Evolutionary conservation across 192 early-diverging fungal species (phyloP), one percentile per base, ranked within the genome.

Genomic region (Gonapodya sp.): DNA sequence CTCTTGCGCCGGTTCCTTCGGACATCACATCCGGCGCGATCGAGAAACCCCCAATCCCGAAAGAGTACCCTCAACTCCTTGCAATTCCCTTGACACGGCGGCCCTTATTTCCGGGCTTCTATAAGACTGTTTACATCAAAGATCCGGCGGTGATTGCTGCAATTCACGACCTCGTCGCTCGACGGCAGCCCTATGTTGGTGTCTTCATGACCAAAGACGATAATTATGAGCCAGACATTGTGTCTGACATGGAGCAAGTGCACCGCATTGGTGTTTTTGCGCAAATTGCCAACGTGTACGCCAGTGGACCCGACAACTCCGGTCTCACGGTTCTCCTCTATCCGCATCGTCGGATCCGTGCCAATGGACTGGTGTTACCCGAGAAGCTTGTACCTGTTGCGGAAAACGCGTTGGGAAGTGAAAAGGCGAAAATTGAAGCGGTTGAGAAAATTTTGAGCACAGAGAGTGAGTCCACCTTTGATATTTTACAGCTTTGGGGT

Each of bases 41-140:
- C 35, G 80, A 81, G 32, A 81, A 81, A 36, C n/a, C 73, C 79
- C 73, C 36, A 32, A 35, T 97, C 2, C 97, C 97, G 1, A 94
- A 96, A 36, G 91, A 93, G 73, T 98, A 97, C 83, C 94, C 97
- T 1, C 95, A 97, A 81, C 93, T 98, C 0, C 87, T 99, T 82
- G 95, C 96, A 31, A 88, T 99, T 35, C 97, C 97, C 0, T 93
- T 99, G 79, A 94, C 95, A 24, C 88, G 95, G 8, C 89, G 97
- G 32, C 96, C 96, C 30, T 86, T 99, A 31, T 99, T 99, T 81
- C 97, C 97, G 31, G 96, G 96, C 34, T 96, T 97, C 84, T 99
- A 97, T 89, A 99, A 99, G 87, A 95, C 96, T 1, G 93, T 99
- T 33, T 95, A 96, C 33, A 95, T 99, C 79, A 96, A 97, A 85